Evolutionary conservation across 2,329 filamentous ascomycete species (phyloP), one percentile per base, ranked within the genome.

Genomic region (Aspergillus hiratsukae): DNA sequence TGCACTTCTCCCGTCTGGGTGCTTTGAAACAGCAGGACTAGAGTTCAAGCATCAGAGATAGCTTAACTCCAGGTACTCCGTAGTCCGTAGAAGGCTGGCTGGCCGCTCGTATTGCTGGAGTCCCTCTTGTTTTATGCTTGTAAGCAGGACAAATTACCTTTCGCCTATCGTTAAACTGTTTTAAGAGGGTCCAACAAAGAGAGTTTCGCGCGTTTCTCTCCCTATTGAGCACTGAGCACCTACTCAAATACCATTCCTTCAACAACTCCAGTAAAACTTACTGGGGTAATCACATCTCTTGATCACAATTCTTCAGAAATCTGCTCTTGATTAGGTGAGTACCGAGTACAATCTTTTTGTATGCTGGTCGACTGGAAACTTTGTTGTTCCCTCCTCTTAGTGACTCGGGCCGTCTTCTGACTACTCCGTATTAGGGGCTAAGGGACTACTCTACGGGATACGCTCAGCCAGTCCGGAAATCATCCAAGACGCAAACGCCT

Each of bases 361-460:
- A 37, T 37, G 31, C 31, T 37, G 31, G 14, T 37, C 14, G 31
- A 17, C 14, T 37, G 5, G 31, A 37, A 35, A 37, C 5, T 37
- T 37, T 37, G 31, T 37, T 37, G 14, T 37, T 17, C 31, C 14
- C 41, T 43, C 40, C 40, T 19, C 41, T 21, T 19, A 45, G 41
- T 45, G 41, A 45, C 41, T 31, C 45, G 50, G 53, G 49, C 51
- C 57, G 37, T 55, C 56, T 57, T 21, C 40, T 49, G 21, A 37
- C 48, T 48, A 37, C 56, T 53, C 51, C 51, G 51, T 48, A 49
- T 56, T 56, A 53, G 49, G 53, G 53, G 50, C 37, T 55, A 23
- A 37, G 31, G 31, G 14, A 37, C 14, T 28, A 29, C 19, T 19
- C 19, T 10, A 43, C 40, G 40, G 21, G 19, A 43, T 43, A 43